Conservation (phyloP, 768 basidiomycete genomes). For the Pleurotus salmoneostramineus region DNA sequence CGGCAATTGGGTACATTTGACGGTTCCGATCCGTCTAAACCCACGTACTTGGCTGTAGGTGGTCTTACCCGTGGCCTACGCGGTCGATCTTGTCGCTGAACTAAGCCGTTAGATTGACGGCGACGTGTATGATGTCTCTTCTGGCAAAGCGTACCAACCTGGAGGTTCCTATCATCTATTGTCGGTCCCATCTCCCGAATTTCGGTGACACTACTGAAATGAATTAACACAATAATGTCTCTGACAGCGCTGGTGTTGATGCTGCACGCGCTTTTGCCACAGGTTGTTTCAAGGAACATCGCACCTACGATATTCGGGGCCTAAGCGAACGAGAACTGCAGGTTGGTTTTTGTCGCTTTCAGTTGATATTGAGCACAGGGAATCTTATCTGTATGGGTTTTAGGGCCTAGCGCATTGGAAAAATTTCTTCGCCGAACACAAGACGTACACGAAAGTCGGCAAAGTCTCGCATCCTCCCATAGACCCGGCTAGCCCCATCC, state of each 20-base stretch:
- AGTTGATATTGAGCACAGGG: no score
- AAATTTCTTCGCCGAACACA: slow-evolving; percentile 79
- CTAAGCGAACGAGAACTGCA: slow-evolving; percentile 65
- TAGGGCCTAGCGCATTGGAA: slow-evolving; percentile 88
- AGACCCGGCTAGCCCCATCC: slow-evolving; percentile 72
- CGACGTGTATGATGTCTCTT: slow-evolving; percentile 90
- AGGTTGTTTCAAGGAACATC: slow-evolving; percentile 88
- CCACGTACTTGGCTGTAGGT: slow-evolving; percentile 82
- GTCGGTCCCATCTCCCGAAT: slow-evolving; percentile 32
- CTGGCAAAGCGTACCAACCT: slow-evolving; percentile 76
- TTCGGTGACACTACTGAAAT: slow-evolving; percentile 6
- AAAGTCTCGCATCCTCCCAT: slow-evolving; percentile 72
- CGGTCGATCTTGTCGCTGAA: slow-evolving; percentile 10
- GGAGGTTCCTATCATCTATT: slow-evolving; percentile 81
- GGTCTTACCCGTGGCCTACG: slow-evolving; percentile 8
- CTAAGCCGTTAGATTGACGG: slow-evolving; percentile 67
- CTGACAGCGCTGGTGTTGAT: slow-evolving; percentile 71
- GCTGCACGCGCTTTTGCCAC: slow-evolving; percentile 93
- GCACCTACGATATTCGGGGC: slow-evolving; percentile 88
- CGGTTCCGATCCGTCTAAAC: slow-evolving; percentile 58
- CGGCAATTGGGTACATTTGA: slow-evolving; percentile 60
- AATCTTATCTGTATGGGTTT: neutral
- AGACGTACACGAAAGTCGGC: slow-evolving; percentile 76
- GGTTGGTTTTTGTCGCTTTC: slow-evolving; percentile 28
- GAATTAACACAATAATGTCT: slow-evolving; percentile 13